Percentiles rank a stretch among this genome's conserved stretches.
These are phyloP conservation scores for Yarrowia deformans DNA, from an alignment of 805 yeast species.

Conservation along the genomic window DNA sequence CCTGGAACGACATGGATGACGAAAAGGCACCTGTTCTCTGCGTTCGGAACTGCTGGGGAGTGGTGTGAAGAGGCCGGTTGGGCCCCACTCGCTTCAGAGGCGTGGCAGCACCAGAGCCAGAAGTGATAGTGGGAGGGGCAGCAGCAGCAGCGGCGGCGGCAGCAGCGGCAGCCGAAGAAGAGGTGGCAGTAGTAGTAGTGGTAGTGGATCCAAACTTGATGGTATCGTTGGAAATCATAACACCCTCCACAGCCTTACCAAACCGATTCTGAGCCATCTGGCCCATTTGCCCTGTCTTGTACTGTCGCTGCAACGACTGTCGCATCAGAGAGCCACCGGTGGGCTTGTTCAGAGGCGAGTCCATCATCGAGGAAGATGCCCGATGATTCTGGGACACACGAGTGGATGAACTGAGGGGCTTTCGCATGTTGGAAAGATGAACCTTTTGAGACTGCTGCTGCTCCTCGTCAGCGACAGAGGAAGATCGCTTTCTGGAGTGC, in stretches of 20 bases:
- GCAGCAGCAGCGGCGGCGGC: not conserved
- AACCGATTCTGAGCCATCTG: constrained; percentile 25
- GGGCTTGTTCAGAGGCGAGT: constrained; percentile 32
- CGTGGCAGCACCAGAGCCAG: constrained; percentile 7
- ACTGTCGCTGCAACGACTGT: constrained; percentile 28
- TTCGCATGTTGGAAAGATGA: constrained; percentile 37
- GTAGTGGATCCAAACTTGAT: constrained; percentile 46
- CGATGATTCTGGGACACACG: constrained; percentile 23
- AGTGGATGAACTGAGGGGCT: constrained; percentile 13
- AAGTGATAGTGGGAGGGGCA: not conserved
- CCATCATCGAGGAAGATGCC: constrained; percentile 19
- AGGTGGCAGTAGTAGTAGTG: not conserved
- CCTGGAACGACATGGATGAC: constrained; percentile 37
- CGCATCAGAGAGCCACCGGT: constrained; percentile 23
- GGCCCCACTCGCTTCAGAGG: constrained; percentile 32
- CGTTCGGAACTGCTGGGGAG: constrained; percentile 40
- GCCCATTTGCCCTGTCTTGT: constrained; percentile 30
- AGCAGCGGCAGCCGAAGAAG: constrained; percentile 6
- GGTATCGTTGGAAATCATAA: constrained; percentile 46
- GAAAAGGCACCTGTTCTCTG: constrained; percentile 22
- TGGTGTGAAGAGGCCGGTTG: constrained; percentile 30
- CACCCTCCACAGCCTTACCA: constrained; percentile 28
- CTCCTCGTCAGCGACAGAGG: constrained; percentile 12
- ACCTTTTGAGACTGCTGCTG: constrained; percentile 20
- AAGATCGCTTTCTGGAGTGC: constrained; percentile 8